Percentiles rank a stretch among this genome's conserved stretches.
phyloP scores from a whole-genome alignment of 176 grass and related monocot species.

The Alopecurus myosuroides region DNA sequence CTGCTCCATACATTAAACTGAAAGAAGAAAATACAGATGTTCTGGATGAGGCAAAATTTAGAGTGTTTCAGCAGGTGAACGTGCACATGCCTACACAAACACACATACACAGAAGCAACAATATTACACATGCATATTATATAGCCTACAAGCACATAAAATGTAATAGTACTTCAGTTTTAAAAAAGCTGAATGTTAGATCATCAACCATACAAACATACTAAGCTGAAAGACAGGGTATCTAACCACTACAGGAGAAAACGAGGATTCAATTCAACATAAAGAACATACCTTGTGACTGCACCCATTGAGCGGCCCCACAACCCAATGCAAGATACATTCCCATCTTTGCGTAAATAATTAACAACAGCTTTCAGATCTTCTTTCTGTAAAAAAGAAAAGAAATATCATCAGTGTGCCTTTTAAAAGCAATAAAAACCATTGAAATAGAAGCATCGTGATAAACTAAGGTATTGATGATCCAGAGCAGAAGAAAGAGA shows the following conservation, averaged over 20 bases:
- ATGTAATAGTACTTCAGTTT: not conserved
- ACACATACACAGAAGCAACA: not conserved
- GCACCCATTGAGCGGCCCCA: conserved; percentile 99
- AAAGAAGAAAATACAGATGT: conserved; percentile 18
- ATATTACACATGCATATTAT: not conserved
- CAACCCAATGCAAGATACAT: conserved; percentile 85
- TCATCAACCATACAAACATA: not conserved
- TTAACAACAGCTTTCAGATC: conserved; percentile 90
- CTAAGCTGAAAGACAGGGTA: not conserved
- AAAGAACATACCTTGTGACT: conserved; percentile 66
- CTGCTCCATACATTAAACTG: conserved; percentile 98
- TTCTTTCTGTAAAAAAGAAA: conserved; percentile 70
- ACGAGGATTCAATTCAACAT: not conserved
- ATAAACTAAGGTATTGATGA: not conserved
- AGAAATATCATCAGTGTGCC: conserved; percentile 24
- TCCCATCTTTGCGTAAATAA: conserved; percentile 76
- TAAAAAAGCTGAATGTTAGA: not conserved
- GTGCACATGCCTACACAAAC: not conserved
- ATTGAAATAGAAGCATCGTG: not conserved
- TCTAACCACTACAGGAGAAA: not conserved
- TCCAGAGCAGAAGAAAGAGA: conserved; percentile 21
- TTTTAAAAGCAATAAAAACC: conserved; percentile 3
- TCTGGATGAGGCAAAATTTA: conserved; percentile 7
- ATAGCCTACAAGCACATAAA: not conserved
- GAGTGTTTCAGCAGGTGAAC: not conserved